Evolutionary conservation across 2,329 filamentous ascomycete species (phyloP).

Genomic region (Hymenoscyphus albidus): DNA sequence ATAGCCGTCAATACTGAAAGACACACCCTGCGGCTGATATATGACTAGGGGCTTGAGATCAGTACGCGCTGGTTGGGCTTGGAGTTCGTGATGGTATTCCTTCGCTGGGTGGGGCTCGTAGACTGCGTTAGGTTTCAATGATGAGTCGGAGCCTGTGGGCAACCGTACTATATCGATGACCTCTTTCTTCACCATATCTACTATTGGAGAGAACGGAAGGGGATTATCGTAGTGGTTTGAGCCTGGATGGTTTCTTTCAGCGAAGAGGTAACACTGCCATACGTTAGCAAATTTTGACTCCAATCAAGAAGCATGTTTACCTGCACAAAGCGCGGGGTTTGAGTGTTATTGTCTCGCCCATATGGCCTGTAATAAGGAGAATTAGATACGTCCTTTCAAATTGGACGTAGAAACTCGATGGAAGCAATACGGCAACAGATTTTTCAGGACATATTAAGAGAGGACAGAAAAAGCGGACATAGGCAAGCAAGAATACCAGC

Average conservation of each 20-base stretch:
- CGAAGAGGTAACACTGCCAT: constrained; percentile 28
- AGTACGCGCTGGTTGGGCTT: constrained; percentile 35
- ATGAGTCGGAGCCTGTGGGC: constrained; percentile 22
- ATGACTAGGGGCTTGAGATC: constrained; percentile 58
- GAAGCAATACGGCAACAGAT: too few relatives aligned
- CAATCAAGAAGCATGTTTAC: constrained; percentile 5
- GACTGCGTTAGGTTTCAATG: constrained; percentile 18
- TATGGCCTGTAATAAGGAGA: constrained; percentile 16
- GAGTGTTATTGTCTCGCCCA: constrained; percentile 26
- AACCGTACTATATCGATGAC: constrained; percentile 25
- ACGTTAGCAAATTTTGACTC: neutral
- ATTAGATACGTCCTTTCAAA: neutral
- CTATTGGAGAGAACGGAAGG: constrained; percentile 26
- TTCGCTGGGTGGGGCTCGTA: constrained; percentile 20
- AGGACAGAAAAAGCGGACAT: too few relatives aligned
- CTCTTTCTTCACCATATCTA: constrained; percentile 25
- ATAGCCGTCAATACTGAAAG: constrained; percentile 47
- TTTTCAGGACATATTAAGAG: too few relatives aligned
- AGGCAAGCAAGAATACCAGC: too few relatives aligned
- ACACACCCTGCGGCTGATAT: constrained; percentile 60
- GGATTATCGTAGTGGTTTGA: constrained; percentile 30
- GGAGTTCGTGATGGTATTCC: constrained; percentile 29
- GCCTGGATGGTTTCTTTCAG: constrained; percentile 22
- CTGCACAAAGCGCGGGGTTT: constrained; percentile 26
- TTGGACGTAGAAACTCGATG: too few relatives aligned